These are phyloP conservation scores for Sporisorium reilianum DNA, from an alignment of 1,284 basidiomycete species.

Conservation along the genomic window DNA sequence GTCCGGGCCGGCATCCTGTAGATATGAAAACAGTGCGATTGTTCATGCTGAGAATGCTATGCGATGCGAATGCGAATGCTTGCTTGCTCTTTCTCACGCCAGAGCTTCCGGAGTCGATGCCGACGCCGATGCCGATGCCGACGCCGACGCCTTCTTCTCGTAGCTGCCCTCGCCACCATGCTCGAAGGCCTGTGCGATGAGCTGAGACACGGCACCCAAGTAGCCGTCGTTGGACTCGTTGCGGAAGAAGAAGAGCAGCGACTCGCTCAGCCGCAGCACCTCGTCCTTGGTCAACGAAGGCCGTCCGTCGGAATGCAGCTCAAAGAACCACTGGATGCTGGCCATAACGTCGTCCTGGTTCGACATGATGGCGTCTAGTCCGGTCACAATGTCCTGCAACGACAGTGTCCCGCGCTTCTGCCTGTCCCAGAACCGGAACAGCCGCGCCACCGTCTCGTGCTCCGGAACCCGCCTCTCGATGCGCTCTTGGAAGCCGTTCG, in stretches of 20 bases:
- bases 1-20: too few species aligned
- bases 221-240: slow-evolving; percentile 97
- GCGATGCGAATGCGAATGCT: neutral
- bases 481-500: slow-evolving; percentile 67
- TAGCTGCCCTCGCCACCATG: slow-evolving; percentile 53
- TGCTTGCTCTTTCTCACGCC: slow-evolving; percentile 6
- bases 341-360: slow-evolving; percentile 83
- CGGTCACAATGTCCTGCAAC: slow-evolving; percentile 82
- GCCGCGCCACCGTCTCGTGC: slow-evolving; percentile 55
- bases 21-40: neutral
- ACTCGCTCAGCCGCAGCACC: slow-evolving; percentile 89
- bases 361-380: slow-evolving; percentile 91
- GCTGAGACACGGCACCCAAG: slow-evolving; percentile 73
- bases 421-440: slow-evolving; percentile 65
- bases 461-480: slow-evolving; percentile 67
- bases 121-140: slow-evolving; percentile 1
- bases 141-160: slow-evolving; percentile 35
- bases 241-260: slow-evolving; percentile 87
- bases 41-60: slow-evolving; percentile 28
- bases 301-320: slow-evolving; percentile 88
- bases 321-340: slow-evolving; percentile 98
- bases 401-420: slow-evolving; percentile 63
- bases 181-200: slow-evolving; percentile 64
- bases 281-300: slow-evolving; percentile 95
- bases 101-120: slow-evolving; percentile 5